Percentiles rank a stretch among this genome's conserved stretches.
These are phyloP conservation scores for Clarireedia homoeocarpa DNA, from an alignment of 2,329 filamentous ascomycete species.

Conservation along the genomic window DNA sequence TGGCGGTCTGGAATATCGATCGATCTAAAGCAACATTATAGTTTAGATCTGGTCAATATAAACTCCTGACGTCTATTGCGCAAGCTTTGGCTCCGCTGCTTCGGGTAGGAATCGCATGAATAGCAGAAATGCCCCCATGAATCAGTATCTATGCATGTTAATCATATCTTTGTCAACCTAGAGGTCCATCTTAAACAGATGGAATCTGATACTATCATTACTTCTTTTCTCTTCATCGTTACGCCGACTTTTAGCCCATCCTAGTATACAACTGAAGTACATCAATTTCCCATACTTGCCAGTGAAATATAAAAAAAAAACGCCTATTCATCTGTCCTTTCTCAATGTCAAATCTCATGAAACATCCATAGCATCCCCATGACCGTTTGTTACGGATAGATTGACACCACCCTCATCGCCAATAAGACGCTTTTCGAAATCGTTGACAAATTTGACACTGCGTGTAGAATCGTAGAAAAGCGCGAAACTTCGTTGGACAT, in stretches of 20 bases:
- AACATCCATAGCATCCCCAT: constrained; percentile 61
- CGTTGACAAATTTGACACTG: constrained; percentile 82
- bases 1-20: no score
- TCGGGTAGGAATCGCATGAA: no score
- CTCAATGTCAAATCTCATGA: constrained; percentile 13
- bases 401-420: constrained; percentile 76
- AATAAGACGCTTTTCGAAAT: constrained; percentile 90
- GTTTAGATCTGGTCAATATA: no score
- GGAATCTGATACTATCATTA: neutral
- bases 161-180: neutral
- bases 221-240: neutral
- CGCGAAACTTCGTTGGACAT: constrained; percentile 88
- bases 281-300: neutral
- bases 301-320: constrained; percentile 2
- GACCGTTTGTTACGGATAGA: constrained; percentile 49
- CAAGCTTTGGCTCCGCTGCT: no score
- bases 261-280: constrained; percentile 9
- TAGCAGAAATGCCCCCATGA: neutral
- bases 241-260: constrained; percentile 6
- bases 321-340: neutral
- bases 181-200: neutral
- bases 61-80: neutral
- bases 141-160: neutral
- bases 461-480: constrained; percentile 87
- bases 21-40: no score